Evolutionary conservation across 352 stramenopile genomes (phyloP).

Genomic region (Thraustochytrium striatum): DNA sequence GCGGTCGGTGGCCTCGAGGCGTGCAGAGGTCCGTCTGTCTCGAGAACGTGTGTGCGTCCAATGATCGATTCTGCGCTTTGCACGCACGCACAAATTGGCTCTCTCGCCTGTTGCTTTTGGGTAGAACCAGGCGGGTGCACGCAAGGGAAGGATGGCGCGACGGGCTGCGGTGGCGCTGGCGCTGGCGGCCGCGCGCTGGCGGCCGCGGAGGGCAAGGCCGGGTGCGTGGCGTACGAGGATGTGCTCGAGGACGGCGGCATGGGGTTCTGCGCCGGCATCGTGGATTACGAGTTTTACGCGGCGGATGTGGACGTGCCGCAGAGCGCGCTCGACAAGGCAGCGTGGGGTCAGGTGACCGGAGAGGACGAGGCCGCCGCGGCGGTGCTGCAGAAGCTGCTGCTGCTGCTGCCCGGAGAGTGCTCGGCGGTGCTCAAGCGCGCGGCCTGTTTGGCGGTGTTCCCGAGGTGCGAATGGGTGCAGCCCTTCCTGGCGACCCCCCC

Average conservation of each 20-base stretch:
- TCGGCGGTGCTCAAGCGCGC: not conserved
- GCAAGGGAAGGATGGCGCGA: not conserved
- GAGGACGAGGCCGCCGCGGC: not conserved
- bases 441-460: not conserved
- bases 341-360: not conserved
- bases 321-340: not conserved
- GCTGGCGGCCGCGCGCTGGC: no score
- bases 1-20: no score
- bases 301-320: not conserved
- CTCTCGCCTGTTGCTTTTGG: no score
- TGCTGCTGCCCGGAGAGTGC: conserved; percentile 14
- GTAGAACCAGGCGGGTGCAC: no score
- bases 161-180: not conserved
- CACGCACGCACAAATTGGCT: no score
- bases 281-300: conserved; percentile 32
- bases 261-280: conserved; percentile 23
- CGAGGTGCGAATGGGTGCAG: not conserved
- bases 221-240: conserved; percentile 22
- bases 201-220: not conserved
- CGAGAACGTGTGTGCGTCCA: no score
- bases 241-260: not conserved
- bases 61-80: no score
- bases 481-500: not conserved
- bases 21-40: no score
- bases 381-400: not conserved